Base-by-base conservation (phyloP, 179 eudicot genomes). In the Actinidia arguta region DNA sequence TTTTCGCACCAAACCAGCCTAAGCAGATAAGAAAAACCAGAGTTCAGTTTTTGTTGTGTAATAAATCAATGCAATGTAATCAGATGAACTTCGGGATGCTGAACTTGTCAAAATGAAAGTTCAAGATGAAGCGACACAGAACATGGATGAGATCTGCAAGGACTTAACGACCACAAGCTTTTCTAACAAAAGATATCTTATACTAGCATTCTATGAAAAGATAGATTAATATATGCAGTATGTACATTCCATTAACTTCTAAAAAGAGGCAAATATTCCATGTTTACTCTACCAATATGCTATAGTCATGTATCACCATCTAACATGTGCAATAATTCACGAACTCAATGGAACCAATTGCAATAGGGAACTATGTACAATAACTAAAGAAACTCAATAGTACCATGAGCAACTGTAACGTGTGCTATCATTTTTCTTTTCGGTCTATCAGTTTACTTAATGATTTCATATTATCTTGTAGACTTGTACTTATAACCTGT, bases 1-100 rank as follows among this genome's bases (percentile, higher is more conserved):
- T n/a, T 94, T 98, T 62, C 99, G 89, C 86, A 96, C 99, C 90
- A 96, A 86, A 76, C 99, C 99, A 90, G 99, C 98, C 99, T 96
- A 82, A 55, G 83, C n/a, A 36, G 18, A 12, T 27, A 64, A 36
- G 48, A 20, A 42, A 79, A 76, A 81, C 18, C 81, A 6, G 59
- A 75, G 54, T 71, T 59, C 56, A 76, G 31, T 42, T 4, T 59
- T 25, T 46, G 36, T 24, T 55, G 52, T 44, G 61, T 66, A 81
- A 62, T 69, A 64, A 78, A 73, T 44, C 6, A 81, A 27, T 17
- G 9, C 8, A 18, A 25, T 81, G 64, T 81, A 44, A 13, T 44
- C 13, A 11, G 42, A 75, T 50, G 6, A 51, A 75, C 58, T 74
- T 10, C 0, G 16, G 47, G 27, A 18, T 9, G 11, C 10, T 3